phyloP scores from a whole-genome alignment of 495 filamentous ascomycete species.

The Penicillium pulvis region DNA sequence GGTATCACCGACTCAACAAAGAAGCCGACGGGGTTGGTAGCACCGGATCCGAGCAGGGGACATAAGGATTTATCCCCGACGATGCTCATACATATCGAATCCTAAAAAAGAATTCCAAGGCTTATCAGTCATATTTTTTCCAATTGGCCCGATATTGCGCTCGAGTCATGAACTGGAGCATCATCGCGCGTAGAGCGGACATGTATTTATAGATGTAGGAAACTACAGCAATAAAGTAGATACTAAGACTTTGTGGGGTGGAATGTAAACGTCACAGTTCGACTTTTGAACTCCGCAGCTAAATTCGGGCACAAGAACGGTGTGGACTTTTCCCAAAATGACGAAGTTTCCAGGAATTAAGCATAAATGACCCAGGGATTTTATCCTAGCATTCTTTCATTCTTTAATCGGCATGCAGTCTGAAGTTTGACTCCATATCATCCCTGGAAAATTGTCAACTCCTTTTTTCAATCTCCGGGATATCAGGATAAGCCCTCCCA shows the following conservation, averaged over 20 bases:
- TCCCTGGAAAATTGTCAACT: background rate
- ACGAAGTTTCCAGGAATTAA: background rate
- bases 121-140: background rate
- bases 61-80: background rate
- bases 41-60: background rate
- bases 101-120: background rate
- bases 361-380: background rate
- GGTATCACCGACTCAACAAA: background rate
- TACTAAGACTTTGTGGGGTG: no score
- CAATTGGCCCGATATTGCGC: background rate
- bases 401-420: background rate
- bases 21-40: background rate
- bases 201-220: background rate
- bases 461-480: background rate
- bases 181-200: background rate
- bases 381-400: background rate
- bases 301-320: background rate
- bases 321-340: background rate
- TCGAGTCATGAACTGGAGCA: background rate
- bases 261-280: background rate
- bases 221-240: no score
- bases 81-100: background rate
- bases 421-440: background rate
- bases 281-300: background rate
- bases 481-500: background rate